These are phyloP conservation scores for Pyrenophora tritici-repentis DNA, from an alignment of 2,329 filamentous ascomycete genomes.

Conservation along the genomic window DNA sequence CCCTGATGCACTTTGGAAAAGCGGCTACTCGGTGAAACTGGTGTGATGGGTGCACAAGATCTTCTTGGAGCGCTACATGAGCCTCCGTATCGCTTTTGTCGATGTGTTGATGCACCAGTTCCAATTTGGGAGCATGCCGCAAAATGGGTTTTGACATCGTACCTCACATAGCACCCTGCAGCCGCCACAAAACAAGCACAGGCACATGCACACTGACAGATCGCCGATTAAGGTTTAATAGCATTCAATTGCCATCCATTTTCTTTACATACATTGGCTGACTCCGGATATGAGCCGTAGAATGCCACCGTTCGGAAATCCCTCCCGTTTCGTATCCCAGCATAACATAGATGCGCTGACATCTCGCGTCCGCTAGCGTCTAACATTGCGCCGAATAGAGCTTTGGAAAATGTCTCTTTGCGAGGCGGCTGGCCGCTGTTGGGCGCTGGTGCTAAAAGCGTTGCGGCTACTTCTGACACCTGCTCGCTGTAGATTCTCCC, in stretches of 20 bases:
- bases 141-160: too few relatives aligned
- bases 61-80: too few relatives aligned
- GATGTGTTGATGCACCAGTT: too few relatives aligned
- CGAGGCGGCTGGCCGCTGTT: constrained; percentile 4
- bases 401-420: constrained; percentile 13
- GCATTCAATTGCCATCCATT: neutral
- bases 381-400: constrained; percentile 25
- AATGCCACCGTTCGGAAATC: neutral
- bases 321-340: neutral
- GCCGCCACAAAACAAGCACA: neutral
- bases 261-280: neutral
- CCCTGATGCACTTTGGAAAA: too few relatives aligned
- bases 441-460: neutral
- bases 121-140: too few relatives aligned
- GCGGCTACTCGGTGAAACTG: too few relatives aligned
- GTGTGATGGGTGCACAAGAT: too few relatives aligned
- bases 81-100: too few relatives aligned
- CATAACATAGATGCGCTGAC: neutral
- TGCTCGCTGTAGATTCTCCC: constrained; percentile 21
- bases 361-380: constrained; percentile 14
- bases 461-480: constrained; percentile 34
- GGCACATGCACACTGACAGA: neutral
- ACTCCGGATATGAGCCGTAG: too few relatives aligned
- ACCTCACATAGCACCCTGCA: too few relatives aligned
- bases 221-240: neutral